A percentile compares a stretch with the other conserved stretches of the same genome.
These are phyloP conservation scores for Bifiguratus adelaidae DNA, from an alignment of 192 early-diverging fungal genomes.

Conservation along the genomic window DNA sequence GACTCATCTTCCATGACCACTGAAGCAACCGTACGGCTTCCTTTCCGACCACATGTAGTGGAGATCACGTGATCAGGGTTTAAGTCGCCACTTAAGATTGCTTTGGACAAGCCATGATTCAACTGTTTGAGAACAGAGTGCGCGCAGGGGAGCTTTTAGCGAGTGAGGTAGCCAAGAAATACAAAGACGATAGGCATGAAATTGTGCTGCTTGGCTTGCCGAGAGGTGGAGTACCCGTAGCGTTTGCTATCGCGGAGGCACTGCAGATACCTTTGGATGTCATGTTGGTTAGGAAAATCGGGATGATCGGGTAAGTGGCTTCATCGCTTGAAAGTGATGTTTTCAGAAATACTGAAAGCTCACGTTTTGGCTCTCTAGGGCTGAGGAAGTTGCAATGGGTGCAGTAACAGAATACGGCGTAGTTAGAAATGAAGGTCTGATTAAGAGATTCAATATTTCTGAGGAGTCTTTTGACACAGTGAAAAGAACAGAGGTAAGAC, in stretches of 20 bases:
- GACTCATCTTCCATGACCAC: too few species aligned
- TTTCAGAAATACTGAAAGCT: background rate
- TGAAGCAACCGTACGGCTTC: too few species aligned
- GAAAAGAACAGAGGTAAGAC: slow-evolving; percentile 3
- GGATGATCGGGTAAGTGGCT: slow-evolving; percentile 7
- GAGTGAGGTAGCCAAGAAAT: background rate
- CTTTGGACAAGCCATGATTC: too few species aligned
- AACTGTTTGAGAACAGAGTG: background rate
- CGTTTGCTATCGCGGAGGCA: slow-evolving; percentile 4
- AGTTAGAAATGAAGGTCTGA: slow-evolving; percentile 2
- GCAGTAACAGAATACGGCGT: slow-evolving; percentile 2
- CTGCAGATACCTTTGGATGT: slow-evolving; percentile 8
- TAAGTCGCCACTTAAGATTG: too few species aligned
- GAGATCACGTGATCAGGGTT: too few species aligned
- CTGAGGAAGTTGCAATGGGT: slow-evolving; percentile 11
- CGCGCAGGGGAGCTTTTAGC: slow-evolving; percentile 3
- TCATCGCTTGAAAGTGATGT: background rate
- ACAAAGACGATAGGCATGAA: background rate
- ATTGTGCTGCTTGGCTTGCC: slow-evolving; percentile 8
- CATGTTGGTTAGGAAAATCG: slow-evolving; percentile 11
- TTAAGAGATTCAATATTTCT: background rate
- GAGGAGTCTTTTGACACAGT: slow-evolving; percentile 8
- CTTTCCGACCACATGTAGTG: too few species aligned
- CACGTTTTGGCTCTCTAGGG: background rate
- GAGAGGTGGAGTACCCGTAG: slow-evolving; percentile 12